phyloP scores from a whole-genome alignment of 768 basidiomycete genomes.

The Gloeopeniophorella convolvens region DNA sequence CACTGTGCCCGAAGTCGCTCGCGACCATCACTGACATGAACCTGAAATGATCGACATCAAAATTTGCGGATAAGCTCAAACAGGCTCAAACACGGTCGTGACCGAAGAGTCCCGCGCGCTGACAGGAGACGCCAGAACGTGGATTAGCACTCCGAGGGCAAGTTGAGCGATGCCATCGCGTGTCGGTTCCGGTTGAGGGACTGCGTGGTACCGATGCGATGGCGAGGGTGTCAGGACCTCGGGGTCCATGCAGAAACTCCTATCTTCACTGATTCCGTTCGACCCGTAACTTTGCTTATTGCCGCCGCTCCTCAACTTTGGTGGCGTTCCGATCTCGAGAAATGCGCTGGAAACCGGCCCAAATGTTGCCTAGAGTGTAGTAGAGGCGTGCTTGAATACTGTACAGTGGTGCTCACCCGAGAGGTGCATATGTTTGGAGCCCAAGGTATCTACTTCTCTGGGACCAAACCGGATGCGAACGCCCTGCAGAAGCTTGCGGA shows the following conservation, averaged over 20 bases:
- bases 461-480: neutral
- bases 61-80: constrained; percentile 3
- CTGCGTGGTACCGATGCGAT: constrained; percentile 2
- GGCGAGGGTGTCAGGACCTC: neutral
- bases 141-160: no score
- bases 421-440: neutral
- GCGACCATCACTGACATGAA: constrained; percentile 3
- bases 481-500: constrained; percentile 8
- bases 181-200: neutral
- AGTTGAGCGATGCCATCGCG: no score
- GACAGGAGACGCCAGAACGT: no score
- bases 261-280: neutral
- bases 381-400: no score
- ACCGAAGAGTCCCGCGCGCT: no score
- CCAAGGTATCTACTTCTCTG: constrained; percentile 9
- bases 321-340: no score
- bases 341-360: no score
- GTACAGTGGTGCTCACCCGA: no score
- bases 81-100: no score
- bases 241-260: neutral
- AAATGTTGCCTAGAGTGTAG: no score
- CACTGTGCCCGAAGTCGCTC: neutral
- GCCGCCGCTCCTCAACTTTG: neutral
- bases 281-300: constrained; percentile 1
- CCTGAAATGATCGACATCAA: constrained; percentile 6